Percentiles rank a stretch among this genome's conserved stretches.
Evolutionary conservation across 2,329 filamentous ascomycete genomes (phyloP).

Genomic region (Stenocarpella maydis): DNA sequence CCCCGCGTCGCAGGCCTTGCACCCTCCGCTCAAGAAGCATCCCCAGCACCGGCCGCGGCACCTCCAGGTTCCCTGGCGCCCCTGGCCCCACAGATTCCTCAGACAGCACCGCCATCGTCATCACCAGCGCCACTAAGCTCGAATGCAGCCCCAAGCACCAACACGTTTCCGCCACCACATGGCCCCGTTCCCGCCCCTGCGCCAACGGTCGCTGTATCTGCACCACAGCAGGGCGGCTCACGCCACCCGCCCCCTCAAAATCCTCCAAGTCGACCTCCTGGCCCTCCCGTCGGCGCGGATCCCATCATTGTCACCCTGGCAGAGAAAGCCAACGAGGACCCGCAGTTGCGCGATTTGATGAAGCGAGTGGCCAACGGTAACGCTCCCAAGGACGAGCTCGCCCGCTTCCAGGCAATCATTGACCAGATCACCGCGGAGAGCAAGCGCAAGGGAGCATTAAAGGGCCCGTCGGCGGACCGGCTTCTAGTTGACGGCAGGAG

Average conservation of each 20-base stretch:
- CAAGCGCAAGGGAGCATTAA: conserved; percentile 58
- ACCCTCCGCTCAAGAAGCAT: conserved; percentile 37
- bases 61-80: conserved; percentile 17
- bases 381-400: conserved; percentile 74
- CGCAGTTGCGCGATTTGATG: conserved; percentile 79
- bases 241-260: conserved; percentile 14
- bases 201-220: conserved; percentile 29
- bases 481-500: conserved; percentile 63
- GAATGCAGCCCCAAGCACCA: conserved; percentile 29
- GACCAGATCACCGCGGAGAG: conserved; percentile 75
- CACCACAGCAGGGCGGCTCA: conserved; percentile 26
- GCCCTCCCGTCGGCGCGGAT: conserved; percentile 55
- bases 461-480: conserved; percentile 62
- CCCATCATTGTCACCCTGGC: conserved; percentile 84
- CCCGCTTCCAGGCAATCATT: conserved; percentile 81
- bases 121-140: conserved; percentile 43
- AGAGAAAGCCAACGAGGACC: conserved; percentile 76
- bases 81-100: conserved; percentile 33
- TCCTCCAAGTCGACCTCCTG: conserved; percentile 38
- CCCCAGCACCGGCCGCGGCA: conserved; percentile 33
- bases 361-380: conserved; percentile 81
- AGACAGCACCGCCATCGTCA: conserved; percentile 44
- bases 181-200: conserved; percentile 34
- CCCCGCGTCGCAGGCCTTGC: conserved; percentile 44
- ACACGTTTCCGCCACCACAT: conserved; percentile 39